Conservation (phyloP, 495 filamentous ascomycete species). For the Xylaria curta region DNA sequence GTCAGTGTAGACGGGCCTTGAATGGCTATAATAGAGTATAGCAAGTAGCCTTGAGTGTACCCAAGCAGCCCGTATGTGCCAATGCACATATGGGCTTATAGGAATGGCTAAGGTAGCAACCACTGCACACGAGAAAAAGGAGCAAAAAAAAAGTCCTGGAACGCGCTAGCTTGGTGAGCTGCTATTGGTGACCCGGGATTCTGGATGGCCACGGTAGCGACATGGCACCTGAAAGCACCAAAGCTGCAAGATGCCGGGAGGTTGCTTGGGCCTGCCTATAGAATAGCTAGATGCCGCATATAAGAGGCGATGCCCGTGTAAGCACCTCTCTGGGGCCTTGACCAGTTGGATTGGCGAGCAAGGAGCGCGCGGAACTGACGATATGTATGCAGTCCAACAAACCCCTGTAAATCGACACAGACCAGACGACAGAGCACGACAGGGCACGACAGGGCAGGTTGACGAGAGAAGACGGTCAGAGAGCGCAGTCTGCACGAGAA, state of each 20-base stretch:
- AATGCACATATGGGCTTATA: slow-evolving; percentile 20
- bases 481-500: slow-evolving; percentile 4
- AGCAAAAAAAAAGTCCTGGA: not conserved
- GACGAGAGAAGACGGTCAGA: slow-evolving; percentile 16
- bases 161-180: slow-evolving; percentile 8
- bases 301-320: slow-evolving; percentile 2
- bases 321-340: not conserved
- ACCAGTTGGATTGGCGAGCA: not conserved
- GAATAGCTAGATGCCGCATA: slow-evolving; percentile 12
- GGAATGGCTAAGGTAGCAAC: not conserved
- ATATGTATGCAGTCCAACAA: not conserved
- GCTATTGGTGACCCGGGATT: slow-evolving; percentile 29
- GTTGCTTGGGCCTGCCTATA: slow-evolving; percentile 18
- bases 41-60: slow-evolving; percentile 1
- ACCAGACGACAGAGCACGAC: no score
- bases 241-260: slow-evolving; percentile 25
- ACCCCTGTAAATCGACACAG: not conserved
- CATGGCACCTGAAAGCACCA: slow-evolving; percentile 26
- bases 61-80: slow-evolving; percentile 6
- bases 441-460: no score
- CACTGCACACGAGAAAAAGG: slow-evolving; percentile 5
- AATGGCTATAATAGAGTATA: not conserved
- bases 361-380: not conserved
- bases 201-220: slow-evolving; percentile 28
- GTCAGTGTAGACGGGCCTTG: slow-evolving; percentile 1